Base-by-base conservation (phyloP, 345 rosid species). In the Acer yangbiense region DNA sequence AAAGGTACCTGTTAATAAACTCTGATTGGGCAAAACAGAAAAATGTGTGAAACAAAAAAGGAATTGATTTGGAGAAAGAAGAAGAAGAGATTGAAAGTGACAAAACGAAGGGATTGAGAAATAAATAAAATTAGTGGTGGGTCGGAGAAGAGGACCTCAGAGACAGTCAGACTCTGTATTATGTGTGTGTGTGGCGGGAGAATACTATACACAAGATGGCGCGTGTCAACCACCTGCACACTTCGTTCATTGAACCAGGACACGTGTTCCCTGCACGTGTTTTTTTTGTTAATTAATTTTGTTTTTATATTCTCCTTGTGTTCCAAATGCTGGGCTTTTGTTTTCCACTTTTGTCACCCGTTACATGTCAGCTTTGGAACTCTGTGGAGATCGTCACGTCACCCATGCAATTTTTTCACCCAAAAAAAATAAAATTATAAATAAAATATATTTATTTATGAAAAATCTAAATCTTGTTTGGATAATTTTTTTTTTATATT, bases 161-260 rank as follows among this genome's bases (percentile, higher is more conserved):
- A 55, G 72, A 2, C 17, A 8, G 3, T 43, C 13, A 29, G 32
- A 29, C 32, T 29, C 32, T 29, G 32, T 29, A 29, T 29, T 29
- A 29, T 29, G 2, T 9, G 50, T 11, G 11, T 3, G 65, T 18
- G 86, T 69, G 80, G 79, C 65, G 80, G 82, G 81, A 82, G 83
- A 78, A 67, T 66, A 80, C 76, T 54, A 32, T 17, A 66, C 79
- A 50, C 83, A 76, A 68, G 78, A 69, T 69, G 86, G 91, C 86
- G 94, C 91, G 91, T 87, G 94, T 81, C 80, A 25, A 55, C 79
- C 87, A 89, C 82, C 76, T 44, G 80, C 61, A 35, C 21, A 46
- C 75, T 39, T 77, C 65, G 70, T 83, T 81, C 82, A 76, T 27
- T 62, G 83, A 73, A 75, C 44, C 54, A 50, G 11, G 75, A 74